Evolutionary conservation across 2,329 filamentous ascomycete species (phyloP).

Genomic region (Chaetomiaceae sp.): DNA sequence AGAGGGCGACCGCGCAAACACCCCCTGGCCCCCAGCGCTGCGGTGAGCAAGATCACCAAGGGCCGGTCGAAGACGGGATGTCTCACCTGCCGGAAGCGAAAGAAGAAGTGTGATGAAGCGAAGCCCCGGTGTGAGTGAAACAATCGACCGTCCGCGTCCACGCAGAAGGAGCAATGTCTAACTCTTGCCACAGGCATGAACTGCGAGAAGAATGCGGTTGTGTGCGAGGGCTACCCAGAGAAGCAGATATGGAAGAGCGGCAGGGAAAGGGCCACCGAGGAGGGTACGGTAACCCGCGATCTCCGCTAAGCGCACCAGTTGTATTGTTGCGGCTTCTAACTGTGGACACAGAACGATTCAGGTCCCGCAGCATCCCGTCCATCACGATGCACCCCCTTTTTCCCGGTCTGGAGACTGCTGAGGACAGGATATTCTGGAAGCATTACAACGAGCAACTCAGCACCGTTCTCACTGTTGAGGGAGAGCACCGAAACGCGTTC

Average conservation of each 20-base stretch:
- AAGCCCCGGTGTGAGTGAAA: slow-evolving; percentile 56
- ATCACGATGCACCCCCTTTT: slow-evolving; percentile 63
- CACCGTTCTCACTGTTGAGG: slow-evolving; percentile 73
- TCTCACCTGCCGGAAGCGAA: slow-evolving; percentile 60
- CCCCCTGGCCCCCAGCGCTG: slow-evolving; percentile 53
- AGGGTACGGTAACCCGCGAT: slow-evolving; percentile 41
- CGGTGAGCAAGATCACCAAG: slow-evolving; percentile 67
- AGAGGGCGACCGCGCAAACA: slow-evolving; percentile 80
- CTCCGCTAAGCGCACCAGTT: neutral
- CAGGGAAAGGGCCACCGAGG: slow-evolving; percentile 66
- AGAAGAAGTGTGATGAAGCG: slow-evolving; percentile 67
- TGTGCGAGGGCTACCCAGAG: slow-evolving; percentile 84
- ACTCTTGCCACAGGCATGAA: slow-evolving; percentile 57
- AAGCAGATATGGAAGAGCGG: slow-evolving; percentile 85
- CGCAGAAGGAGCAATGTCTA: too few relatives aligned
- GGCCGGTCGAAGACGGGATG: slow-evolving; percentile 66
- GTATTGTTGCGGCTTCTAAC: slow-evolving; percentile 7
- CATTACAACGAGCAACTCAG: slow-evolving; percentile 78
- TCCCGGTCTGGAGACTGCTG: slow-evolving; percentile 70
- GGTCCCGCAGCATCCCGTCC: slow-evolving; percentile 43
- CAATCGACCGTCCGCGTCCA: too few relatives aligned
- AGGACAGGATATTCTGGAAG: slow-evolving; percentile 74
- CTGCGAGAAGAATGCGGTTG: slow-evolving; percentile 87
- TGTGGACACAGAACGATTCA: slow-evolving; percentile 37
- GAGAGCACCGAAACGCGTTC: slow-evolving; percentile 77